phyloP scores from a whole-genome alignment of 2,329 filamentous ascomycete species.

The Cladophialophora immunda region DNA sequence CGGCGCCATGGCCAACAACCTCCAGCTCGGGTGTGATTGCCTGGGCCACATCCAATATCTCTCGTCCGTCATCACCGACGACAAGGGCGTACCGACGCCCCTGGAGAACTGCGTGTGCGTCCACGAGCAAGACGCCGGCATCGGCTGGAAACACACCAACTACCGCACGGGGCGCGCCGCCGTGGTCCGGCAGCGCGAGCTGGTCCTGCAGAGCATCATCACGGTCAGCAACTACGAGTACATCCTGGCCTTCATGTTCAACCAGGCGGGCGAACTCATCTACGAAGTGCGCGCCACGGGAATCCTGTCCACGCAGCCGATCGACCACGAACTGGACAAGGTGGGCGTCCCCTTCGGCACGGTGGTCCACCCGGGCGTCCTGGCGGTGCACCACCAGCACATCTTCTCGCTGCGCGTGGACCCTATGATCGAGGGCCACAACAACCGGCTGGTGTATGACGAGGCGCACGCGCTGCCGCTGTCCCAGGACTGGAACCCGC shows the following conservation, averaged over 20 bases:
- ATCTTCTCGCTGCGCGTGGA: constrained; percentile 75
- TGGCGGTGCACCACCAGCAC: constrained; percentile 77
- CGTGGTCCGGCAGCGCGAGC: constrained; percentile 69
- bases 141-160: constrained; percentile 77
- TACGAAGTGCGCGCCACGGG: constrained; percentile 76
- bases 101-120: constrained; percentile 75
- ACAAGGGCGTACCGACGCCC: constrained; percentile 65
- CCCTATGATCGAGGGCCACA: constrained; percentile 62
- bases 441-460: constrained; percentile 65
- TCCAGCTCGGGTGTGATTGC: constrained; percentile 75
- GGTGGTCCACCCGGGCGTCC: constrained; percentile 73
- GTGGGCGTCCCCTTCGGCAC: constrained; percentile 72
- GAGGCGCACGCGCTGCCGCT: constrained; percentile 69
- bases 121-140: constrained; percentile 75
- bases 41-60: constrained; percentile 75
- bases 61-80: constrained; percentile 65
- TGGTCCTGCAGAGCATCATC: constrained; percentile 75
- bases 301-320: constrained; percentile 72
- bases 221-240: constrained; percentile 78
- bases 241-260: constrained; percentile 75
- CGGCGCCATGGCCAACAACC: constrained; percentile 73
- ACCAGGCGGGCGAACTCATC: constrained; percentile 72
- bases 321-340: constrained; percentile 65
- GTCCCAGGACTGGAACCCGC: constrained; percentile 60
- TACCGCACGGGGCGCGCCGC: constrained; percentile 72